Percentiles rank a stretch among this genome's conserved stretches.
phyloP scores from a whole-genome alignment of 495 filamentous ascomycete genomes.

The Thermothielavioides terrestris region DNA sequence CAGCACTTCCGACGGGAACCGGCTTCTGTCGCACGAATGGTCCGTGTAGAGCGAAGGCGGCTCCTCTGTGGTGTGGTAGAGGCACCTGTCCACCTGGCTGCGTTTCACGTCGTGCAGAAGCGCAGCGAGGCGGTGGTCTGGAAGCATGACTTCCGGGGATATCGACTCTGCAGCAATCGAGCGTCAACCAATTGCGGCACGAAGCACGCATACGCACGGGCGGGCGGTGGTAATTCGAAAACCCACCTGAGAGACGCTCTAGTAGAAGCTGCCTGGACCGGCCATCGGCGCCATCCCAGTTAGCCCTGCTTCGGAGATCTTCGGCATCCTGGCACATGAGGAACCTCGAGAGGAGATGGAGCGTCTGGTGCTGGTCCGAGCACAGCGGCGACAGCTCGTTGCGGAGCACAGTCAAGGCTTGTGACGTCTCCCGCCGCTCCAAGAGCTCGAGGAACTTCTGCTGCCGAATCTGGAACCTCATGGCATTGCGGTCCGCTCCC shows the following conservation, averaged over 20 bases:
- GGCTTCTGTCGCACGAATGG: conserved; percentile 69
- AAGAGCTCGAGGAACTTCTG: conserved; percentile 94
- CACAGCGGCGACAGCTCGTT: conserved; percentile 83
- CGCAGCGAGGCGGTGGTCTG: conserved; percentile 79
- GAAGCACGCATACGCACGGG: neutral
- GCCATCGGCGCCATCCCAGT: conserved; percentile 80
- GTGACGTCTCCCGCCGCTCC: conserved; percentile 61
- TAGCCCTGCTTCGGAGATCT: conserved; percentile 69
- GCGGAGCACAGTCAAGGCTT: conserved; percentile 72
- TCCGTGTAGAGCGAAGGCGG: conserved; percentile 83
- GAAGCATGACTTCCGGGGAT: conserved; percentile 97
- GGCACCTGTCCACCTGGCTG: conserved; percentile 69
- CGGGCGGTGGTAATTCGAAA: neutral
- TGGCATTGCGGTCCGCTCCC: conserved; percentile 37
- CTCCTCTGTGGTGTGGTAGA: conserved; percentile 77
- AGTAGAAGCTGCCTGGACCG: conserved; percentile 68
- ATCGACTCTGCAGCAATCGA: conserved; percentile 88
- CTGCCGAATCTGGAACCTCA: conserved; percentile 69
- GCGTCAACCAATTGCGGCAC: too few relatives aligned
- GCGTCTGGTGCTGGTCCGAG: conserved; percentile 56
- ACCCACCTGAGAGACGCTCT: conserved; percentile 74
- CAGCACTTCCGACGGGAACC: conserved; percentile 64
- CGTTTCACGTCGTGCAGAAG: conserved; percentile 77
- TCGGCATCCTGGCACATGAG: conserved; percentile 80
- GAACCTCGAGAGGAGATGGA: conserved; percentile 80